These are phyloP conservation scores for Phytophthora palmivora DNA, from an alignment of 352 stramenopile species.

Conservation along the genomic window DNA sequence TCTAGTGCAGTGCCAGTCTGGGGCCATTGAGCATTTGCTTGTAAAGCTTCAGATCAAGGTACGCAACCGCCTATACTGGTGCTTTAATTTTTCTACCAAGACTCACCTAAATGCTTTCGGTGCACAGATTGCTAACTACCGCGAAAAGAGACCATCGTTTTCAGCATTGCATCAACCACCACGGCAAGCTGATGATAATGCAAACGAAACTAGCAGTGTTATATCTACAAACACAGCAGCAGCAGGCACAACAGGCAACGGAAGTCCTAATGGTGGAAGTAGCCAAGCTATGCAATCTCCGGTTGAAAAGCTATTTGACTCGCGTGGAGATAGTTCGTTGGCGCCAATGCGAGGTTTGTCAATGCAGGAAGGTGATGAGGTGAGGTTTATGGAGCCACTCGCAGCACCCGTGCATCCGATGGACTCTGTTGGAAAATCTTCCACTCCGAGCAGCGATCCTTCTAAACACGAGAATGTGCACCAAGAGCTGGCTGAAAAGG, in stretches of 20 bases:
- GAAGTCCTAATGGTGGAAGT: conserved; percentile 20
- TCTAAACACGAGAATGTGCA: conserved; percentile 30
- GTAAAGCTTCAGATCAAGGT: conserved; percentile 93
- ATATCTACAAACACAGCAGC: conserved; percentile 35
- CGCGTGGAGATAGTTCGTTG: conserved; percentile 46
- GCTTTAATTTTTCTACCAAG: not conserved
- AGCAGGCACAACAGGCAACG: conserved; percentile 26
- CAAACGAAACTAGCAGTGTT: conserved; percentile 48
- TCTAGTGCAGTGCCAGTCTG: conserved; percentile 88
- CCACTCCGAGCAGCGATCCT: conserved; percentile 26
- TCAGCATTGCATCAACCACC: conserved; percentile 20
- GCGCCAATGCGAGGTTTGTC: conserved; percentile 42
- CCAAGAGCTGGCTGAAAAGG: conserved; percentile 71
- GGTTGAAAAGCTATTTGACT: conserved; percentile 48
- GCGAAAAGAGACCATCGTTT: conserved; percentile 60
- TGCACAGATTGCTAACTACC: conserved; percentile 81
- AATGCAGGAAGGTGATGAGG: conserved; percentile 27
- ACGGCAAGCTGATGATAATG: conserved; percentile 33
- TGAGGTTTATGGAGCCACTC: conserved; percentile 24
- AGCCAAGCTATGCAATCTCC: conserved; percentile 18
- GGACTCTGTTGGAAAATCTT: conserved; percentile 33
- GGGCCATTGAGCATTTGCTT: conserved; percentile 92
- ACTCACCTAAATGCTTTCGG: conserved; percentile 1
- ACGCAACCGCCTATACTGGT: conserved; percentile 4
- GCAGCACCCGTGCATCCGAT: conserved; percentile 30